A percentile compares a stretch with the other conserved stretches of the same genome.
phyloP scores from a whole-genome alignment of 768 basidiomycete genomes.

The Tricholoma terreum region DNA sequence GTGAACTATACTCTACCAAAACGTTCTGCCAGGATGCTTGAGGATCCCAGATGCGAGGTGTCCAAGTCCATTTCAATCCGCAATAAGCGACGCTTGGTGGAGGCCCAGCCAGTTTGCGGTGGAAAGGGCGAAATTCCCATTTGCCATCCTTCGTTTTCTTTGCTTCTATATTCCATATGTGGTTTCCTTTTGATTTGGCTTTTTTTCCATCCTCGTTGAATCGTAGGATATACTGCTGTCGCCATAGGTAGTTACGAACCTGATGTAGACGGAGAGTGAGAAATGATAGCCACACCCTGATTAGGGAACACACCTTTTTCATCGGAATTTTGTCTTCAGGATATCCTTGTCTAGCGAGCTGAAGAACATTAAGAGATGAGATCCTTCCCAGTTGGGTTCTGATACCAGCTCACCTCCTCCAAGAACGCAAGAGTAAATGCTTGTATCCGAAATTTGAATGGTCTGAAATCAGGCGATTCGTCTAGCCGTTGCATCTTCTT shows the following conservation, averaged over 20 bases:
- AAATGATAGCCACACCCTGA: slow-evolving; percentile 10
- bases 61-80: slow-evolving; percentile 83
- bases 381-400: background rate
- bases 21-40: slow-evolving; percentile 82
- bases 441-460: slow-evolving; percentile 98
- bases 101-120: slow-evolving; percentile 80
- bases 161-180: slow-evolving; percentile 99
- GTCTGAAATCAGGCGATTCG: slow-evolving; percentile 94
- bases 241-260: slow-evolving; percentile 96
- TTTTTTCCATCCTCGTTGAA: slow-evolving; percentile 99
- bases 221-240: slow-evolving; percentile 87
- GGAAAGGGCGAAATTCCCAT: slow-evolving; percentile 89
- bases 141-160: slow-evolving; percentile 70
- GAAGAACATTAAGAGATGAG: slow-evolving; percentile 4
- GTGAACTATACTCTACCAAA: slow-evolving; percentile 76
- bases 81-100: slow-evolving; percentile 81
- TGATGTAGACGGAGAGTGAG: slow-evolving; percentile 27
- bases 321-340: slow-evolving; percentile 94
- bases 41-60: slow-evolving; percentile 95
- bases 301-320: slow-evolving; percentile 70
- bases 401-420: slow-evolving; percentile 63
- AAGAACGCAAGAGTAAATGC: slow-evolving; percentile 96
- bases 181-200: slow-evolving; percentile 98
- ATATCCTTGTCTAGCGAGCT: slow-evolving; percentile 84
- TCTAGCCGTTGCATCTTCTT: slow-evolving; percentile 98